Evolutionary conservation across 1,139 yeast species (phyloP).

Genomic region (Yamadazyma dushanensis): DNA sequence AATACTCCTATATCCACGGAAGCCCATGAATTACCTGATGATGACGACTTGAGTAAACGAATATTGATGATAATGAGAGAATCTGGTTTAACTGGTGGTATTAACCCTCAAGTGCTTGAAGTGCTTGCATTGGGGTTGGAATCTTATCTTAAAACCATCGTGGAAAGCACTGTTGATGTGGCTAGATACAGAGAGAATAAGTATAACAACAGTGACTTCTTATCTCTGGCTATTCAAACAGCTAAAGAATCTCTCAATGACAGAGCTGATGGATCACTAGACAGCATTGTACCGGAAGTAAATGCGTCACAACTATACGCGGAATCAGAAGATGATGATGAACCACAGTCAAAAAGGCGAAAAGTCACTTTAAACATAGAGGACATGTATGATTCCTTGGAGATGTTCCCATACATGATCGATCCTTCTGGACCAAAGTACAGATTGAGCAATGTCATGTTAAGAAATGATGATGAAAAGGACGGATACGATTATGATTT

Average conservation of each 20-base stretch:
- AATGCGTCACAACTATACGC: constrained; percentile 3
- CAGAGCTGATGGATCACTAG: constrained; percentile 4
- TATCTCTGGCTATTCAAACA: constrained; percentile 23
- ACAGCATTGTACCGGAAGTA: constrained; percentile 1
- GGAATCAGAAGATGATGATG: constrained; percentile 21
- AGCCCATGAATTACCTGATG: constrained; percentile 79
- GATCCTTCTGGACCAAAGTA: constrained; percentile 66
- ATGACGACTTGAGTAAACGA: constrained; percentile 64
- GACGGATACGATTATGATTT: constrained; percentile 44
- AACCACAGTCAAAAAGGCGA: constrained; percentile 22
- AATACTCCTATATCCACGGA: constrained; percentile 83
- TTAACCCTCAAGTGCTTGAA: constrained; percentile 73
- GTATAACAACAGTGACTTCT: constrained; percentile 47
- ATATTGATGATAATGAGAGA: constrained; percentile 87
- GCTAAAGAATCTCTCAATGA: constrained; percentile 16
- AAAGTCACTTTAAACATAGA: constrained; percentile 56
- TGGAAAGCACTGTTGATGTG: constrained; percentile 75
- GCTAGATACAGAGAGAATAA: constrained; percentile 59
- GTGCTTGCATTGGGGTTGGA: constrained; percentile 80
- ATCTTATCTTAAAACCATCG: constrained; percentile 67
- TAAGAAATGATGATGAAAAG: constrained; percentile 57
- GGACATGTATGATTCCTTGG: constrained; percentile 64
- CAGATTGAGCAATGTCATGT: constrained; percentile 50
- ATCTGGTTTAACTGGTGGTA: constrained; percentile 83
- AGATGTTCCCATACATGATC: constrained; percentile 62